Conservation (phyloP, 208 protist species). For the Trypanosoma theileri region DNA sequence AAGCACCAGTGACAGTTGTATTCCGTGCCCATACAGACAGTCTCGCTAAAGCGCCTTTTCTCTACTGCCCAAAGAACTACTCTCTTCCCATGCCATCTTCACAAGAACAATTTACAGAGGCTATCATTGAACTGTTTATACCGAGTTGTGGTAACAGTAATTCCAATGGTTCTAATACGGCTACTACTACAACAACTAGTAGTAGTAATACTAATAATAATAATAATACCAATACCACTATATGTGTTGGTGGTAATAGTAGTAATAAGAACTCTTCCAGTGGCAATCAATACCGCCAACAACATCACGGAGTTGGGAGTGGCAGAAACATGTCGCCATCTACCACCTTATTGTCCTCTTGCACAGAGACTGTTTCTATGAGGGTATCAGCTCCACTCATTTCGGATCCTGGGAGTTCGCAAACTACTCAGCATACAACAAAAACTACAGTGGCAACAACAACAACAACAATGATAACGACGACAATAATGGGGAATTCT, state of each 20-base stretch:
- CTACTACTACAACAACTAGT: conserved; percentile 1
- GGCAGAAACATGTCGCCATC: no score
- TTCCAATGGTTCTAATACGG: neutral
- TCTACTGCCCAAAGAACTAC: conserved; percentile 82
- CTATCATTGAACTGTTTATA: conserved; percentile 25
- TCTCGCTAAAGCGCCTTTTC: conserved; percentile 63
- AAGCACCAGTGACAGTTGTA: conserved; percentile 65
- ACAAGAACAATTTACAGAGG: conserved; percentile 19
- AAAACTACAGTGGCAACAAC: no score
- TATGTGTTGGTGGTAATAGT: neutral
- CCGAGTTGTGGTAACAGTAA: neutral
- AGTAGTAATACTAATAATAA: neutral
- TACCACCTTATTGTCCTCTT: no score
- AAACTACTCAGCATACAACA: no score
- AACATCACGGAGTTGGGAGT: no score
- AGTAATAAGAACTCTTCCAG: neutral
- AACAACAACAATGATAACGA: no score
- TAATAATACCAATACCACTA: neutral
- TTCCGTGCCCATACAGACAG: conserved; percentile 71
- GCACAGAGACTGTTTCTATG: no score
- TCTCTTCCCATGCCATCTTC: conserved; percentile 32
- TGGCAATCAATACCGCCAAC: no score
- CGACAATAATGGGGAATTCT: no score
- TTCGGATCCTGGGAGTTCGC: no score
- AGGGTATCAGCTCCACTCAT: no score